Percentiles rank a stretch among this genome's conserved stretches.
Conservation (phyloP, 768 basidiomycete genomes). For the Sarcomyxa edulis region DNA sequence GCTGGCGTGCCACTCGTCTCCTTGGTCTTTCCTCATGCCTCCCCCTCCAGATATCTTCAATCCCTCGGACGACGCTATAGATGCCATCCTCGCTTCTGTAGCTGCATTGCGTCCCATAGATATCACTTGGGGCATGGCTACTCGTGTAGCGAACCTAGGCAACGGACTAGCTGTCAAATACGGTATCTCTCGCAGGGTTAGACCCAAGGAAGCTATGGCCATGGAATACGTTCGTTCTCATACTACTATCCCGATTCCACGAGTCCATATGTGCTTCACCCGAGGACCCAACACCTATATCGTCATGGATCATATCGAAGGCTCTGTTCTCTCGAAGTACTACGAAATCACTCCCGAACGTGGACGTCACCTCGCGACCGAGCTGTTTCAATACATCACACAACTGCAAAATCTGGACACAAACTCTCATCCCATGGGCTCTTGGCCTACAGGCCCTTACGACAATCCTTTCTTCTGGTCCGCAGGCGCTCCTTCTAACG, state of each 20-base stretch:
- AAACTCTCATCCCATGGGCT: neutral
- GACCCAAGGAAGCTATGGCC: conserved; percentile 11
- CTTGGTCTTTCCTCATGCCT: too few relatives aligned
- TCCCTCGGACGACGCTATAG: too few relatives aligned
- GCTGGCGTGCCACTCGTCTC: too few relatives aligned
- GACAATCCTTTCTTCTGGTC: neutral
- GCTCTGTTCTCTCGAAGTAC: neutral
- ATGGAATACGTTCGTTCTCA: conserved; percentile 10
- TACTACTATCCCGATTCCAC: conserved; percentile 11
- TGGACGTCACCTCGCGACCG: neutral
- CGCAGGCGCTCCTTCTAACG: too few relatives aligned
- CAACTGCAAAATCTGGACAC: neutral
- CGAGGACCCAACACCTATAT: conserved; percentile 1
- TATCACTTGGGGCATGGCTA: too few relatives aligned
- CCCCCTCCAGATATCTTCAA: too few relatives aligned
- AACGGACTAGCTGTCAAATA: too few relatives aligned
- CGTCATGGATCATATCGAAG: conserved; percentile 6
- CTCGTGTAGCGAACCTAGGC: too few relatives aligned
- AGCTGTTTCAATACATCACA: neutral
- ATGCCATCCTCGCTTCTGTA: too few relatives aligned
- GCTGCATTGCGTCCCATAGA: too few relatives aligned
- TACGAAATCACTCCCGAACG: conserved; percentile 3
- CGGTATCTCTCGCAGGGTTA: too few relatives aligned
- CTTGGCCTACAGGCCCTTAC: neutral
- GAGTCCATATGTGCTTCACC: conserved; percentile 7